phyloP scores from a whole-genome alignment of 345 rosid species.

The Dimocarpus longan region DNA sequence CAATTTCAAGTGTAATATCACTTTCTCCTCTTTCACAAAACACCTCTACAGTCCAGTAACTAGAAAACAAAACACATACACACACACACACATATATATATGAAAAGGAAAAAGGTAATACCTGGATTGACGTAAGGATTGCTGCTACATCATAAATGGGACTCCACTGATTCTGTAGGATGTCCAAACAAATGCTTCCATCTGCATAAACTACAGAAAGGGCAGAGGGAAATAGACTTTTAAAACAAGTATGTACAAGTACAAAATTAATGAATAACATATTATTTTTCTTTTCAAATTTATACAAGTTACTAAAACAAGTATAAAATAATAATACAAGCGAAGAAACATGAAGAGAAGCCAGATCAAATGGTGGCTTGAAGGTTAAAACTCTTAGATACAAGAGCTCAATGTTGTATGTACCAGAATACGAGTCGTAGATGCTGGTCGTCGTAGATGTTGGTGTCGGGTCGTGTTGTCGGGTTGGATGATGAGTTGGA shows the following conservation, averaged over 20 bases:
- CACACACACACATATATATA: too few relatives aligned
- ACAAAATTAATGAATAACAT: neutral
- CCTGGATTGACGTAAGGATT: slow-evolving; percentile 85
- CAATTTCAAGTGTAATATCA: too few relatives aligned
- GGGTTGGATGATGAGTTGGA: too few relatives aligned
- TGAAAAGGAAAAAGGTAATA: slow-evolving; percentile 11
- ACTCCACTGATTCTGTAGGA: slow-evolving; percentile 87
- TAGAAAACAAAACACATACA: neutral
- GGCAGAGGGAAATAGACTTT: slow-evolving; percentile 6
- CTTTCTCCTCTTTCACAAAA: too few relatives aligned
- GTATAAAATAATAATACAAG: neutral
- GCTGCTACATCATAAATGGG: slow-evolving; percentile 89
- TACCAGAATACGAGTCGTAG: neutral
- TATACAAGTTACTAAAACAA: neutral
- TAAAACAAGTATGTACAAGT: neutral
- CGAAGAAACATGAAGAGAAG: neutral
- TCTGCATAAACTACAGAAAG: slow-evolving; percentile 66
- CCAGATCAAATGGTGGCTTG: neutral
- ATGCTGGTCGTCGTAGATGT: too few relatives aligned
- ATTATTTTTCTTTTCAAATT: neutral
- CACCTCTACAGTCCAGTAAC: neutral
- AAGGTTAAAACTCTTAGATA: neutral
- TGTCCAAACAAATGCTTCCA: slow-evolving; percentile 88
- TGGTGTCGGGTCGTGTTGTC: too few relatives aligned
- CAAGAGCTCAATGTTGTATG: neutral